A percentile compares a stretch with the other conserved stretches of the same genome.
Conservation (phyloP, 1,284 basidiomycete species). For the Heterobasidion irregulare region DNA sequence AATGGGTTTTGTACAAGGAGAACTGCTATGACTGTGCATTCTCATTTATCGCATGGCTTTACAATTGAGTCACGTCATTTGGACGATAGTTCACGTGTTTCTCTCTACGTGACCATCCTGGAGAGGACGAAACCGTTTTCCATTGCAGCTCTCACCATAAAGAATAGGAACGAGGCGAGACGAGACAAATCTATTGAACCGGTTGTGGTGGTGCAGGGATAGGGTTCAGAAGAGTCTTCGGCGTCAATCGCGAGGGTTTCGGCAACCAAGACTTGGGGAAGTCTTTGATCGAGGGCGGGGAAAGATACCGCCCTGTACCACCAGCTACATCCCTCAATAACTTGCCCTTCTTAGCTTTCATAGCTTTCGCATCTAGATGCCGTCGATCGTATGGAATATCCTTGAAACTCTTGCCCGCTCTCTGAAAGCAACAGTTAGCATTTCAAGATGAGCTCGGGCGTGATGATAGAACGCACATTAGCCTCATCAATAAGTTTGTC, state of each 20-base stretch:
- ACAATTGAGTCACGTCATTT: neutral
- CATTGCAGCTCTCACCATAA: neutral
- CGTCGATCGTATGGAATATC: conserved; percentile 72
- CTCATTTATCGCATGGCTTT: neutral
- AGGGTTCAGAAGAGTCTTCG: neutral
- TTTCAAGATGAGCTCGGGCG: neutral
- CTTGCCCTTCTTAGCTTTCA: conserved; percentile 64
- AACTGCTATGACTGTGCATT: neutral
- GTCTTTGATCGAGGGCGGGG: conserved; percentile 59
- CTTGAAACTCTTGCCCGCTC: conserved; percentile 40
- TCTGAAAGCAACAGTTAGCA: conserved; percentile 25
- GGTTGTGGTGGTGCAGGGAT: neutral
- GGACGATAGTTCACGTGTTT: too few species aligned
- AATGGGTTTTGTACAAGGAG: too few species aligned
- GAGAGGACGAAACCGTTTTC: neutral
- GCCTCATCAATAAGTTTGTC: conserved; percentile 66
- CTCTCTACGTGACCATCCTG: too few species aligned
- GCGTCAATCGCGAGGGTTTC: conserved; percentile 1
- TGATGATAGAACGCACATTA: conserved; percentile 48
- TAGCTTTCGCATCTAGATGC: conserved; percentile 62
- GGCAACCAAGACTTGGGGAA: conserved; percentile 82
- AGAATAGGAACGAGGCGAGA: neutral
- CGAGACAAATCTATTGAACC: conserved; percentile 1
- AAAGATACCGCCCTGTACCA: conserved; percentile 43
- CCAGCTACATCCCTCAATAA: conserved; percentile 25